These are phyloP conservation scores for Gossypium longicalyx DNA, from an alignment of 345 rosid genomes.

Conservation along the genomic window DNA sequence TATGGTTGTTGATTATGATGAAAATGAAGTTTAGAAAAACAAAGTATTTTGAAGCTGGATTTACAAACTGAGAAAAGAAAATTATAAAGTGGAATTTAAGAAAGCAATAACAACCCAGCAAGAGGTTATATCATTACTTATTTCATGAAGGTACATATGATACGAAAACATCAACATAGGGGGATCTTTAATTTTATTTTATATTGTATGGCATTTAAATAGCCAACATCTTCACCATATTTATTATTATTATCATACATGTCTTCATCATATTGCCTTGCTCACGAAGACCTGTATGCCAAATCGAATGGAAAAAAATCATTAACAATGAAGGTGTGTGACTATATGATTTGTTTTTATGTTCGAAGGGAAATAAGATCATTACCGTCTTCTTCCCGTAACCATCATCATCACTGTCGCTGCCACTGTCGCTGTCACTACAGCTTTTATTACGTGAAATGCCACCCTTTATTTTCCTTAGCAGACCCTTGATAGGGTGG, in stretches of 20 bases:
- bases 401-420: background rate
- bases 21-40: no score
- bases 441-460: background rate
- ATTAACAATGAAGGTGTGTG: background rate
- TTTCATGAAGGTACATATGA: background rate
- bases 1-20: no score
- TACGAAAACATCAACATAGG: background rate
- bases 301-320: background rate
- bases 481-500: background rate
- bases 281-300: background rate
- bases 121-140: background rate
- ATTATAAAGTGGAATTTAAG: background rate
- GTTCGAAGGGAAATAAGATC: background rate
- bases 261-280: conserved; percentile 1
- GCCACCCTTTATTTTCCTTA: conserved; percentile 3
- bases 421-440: background rate
- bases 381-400: background rate
- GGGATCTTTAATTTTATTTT: background rate
- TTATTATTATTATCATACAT: background rate
- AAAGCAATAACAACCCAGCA: background rate
- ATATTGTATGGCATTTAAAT: background rate
- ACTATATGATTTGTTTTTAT: background rate
- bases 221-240: background rate
- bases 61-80: no score
- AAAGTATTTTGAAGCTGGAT: no score